Conservation (phyloP, 345 rosid species). For the Eucalyptus sideroxylon region DNA sequence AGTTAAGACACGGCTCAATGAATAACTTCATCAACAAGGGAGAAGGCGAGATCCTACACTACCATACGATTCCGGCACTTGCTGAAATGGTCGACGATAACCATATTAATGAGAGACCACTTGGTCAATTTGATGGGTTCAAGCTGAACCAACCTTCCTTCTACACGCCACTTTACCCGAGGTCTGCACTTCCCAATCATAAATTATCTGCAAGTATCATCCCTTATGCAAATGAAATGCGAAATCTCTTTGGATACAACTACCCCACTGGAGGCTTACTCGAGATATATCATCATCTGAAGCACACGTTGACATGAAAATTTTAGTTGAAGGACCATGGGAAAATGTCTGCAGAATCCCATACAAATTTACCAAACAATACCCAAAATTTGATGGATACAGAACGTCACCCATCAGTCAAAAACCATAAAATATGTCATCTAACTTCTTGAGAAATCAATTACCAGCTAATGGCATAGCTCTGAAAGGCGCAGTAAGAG, state of each 20-base stretch:
- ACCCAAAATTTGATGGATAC: neutral
- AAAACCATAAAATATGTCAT: neutral
- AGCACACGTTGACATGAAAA: neutral
- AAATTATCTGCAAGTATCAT: neutral
- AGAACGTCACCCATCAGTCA: neutral
- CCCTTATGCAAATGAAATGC: neutral
- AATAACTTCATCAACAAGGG: neutral
- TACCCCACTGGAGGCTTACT: neutral
- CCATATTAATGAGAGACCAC: neutral
- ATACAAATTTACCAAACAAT: neutral
- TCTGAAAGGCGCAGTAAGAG: neutral
- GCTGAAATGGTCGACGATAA: neutral
- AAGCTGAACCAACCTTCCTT: neutral
- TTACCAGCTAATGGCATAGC: neutral
- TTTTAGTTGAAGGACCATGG: neutral
- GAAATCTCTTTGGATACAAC: neutral
- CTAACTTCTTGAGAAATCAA: neutral
- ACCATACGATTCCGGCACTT: neutral
- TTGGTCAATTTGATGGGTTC: neutral
- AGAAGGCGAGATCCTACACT: neutral
- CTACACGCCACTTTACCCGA: neutral
- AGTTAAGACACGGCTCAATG: neutral
- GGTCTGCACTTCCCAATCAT: neutral
- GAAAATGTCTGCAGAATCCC: neutral
- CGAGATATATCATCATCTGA: neutral